phyloP scores from a whole-genome alignment of 2,329 filamentous ascomycete genomes.

The Monilinia polystroma region DNA sequence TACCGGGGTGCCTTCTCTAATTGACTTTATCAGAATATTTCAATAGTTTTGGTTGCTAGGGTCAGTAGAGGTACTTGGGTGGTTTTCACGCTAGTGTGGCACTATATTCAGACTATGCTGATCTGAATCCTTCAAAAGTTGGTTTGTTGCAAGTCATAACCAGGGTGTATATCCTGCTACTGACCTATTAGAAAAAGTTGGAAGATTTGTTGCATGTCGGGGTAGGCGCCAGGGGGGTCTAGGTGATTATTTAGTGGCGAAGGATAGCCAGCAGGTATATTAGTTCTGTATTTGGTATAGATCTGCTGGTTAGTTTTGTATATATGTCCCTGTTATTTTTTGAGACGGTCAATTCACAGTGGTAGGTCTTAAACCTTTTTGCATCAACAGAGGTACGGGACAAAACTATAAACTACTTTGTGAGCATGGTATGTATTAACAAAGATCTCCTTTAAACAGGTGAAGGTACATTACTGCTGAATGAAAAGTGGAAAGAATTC shows the following conservation, averaged over 20 bases:
- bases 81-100: neutral
- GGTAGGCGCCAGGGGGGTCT: neutral
- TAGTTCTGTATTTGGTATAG: neutral
- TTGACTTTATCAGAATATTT: neutral
- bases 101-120: neutral
- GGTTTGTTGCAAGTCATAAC: neutral
- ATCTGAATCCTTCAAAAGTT: neutral
- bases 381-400: neutral
- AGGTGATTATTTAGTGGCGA: neutral
- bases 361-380: neutral
- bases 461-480: too few relatives aligned
- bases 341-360: too few relatives aligned
- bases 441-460: too few relatives aligned
- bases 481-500: too few relatives aligned
- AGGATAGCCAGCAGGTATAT: neutral
- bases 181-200: neutral
- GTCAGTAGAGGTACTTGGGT: neutral
- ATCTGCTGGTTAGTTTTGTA: neutral
- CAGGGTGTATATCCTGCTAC: neutral
- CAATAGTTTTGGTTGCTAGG: neutral
- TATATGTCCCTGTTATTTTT: too few relatives aligned
- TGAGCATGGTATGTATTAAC: too few relatives aligned
- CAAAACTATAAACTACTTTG: neutral
- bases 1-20: neutral
- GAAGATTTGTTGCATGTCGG: neutral